Percentiles rank a stretch among this genome's conserved stretches.
phyloP scores from a whole-genome alignment of 495 filamentous ascomycete genomes.

The Neurospora sp. region DNA sequence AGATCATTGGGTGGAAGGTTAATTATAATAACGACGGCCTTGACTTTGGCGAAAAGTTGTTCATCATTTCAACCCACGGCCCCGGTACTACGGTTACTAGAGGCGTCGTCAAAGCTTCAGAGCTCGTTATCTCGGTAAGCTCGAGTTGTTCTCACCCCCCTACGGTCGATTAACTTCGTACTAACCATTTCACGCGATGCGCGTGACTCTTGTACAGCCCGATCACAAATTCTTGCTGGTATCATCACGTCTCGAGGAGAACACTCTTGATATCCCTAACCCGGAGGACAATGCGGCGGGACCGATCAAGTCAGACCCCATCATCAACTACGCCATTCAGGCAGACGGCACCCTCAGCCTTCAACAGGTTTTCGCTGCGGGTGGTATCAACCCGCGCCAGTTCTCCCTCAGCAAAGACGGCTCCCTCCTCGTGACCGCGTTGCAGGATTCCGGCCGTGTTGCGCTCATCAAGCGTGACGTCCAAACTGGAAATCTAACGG shows the following conservation, averaged over 20 bases:
- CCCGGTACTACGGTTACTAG: constrained; percentile 18
- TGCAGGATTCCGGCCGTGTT: constrained; percentile 49
- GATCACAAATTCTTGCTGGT: constrained; percentile 51
- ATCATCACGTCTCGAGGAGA: constrained; percentile 49
- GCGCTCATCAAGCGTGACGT: constrained; percentile 50
- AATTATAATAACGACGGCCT: constrained; percentile 40
- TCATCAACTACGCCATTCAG: constrained; percentile 39
- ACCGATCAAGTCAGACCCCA: constrained; percentile 33
- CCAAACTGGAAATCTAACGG: constrained; percentile 44
- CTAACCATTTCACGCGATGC: neutral
- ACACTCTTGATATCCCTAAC: constrained; percentile 35
- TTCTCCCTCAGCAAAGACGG: constrained; percentile 57
- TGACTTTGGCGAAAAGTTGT: constrained; percentile 31
- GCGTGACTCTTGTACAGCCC: constrained; percentile 27
- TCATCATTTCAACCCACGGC: constrained; percentile 38
- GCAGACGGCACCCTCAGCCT: constrained; percentile 37
- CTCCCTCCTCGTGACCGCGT: constrained; percentile 49
- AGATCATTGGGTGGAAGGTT: constrained; percentile 48
- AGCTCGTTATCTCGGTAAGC: constrained; percentile 51
- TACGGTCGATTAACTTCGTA: neutral
- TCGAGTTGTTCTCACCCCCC: neutral
- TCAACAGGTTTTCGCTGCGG: constrained; percentile 42
- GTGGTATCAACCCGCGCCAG: constrained; percentile 52
- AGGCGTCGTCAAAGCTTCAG: constrained; percentile 39
- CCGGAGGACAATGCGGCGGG: constrained; percentile 35